These are phyloP conservation scores for Paecilomyces formosus DNA, from an alignment of 2,329 filamentous ascomycete species.

Conservation along the genomic window DNA sequence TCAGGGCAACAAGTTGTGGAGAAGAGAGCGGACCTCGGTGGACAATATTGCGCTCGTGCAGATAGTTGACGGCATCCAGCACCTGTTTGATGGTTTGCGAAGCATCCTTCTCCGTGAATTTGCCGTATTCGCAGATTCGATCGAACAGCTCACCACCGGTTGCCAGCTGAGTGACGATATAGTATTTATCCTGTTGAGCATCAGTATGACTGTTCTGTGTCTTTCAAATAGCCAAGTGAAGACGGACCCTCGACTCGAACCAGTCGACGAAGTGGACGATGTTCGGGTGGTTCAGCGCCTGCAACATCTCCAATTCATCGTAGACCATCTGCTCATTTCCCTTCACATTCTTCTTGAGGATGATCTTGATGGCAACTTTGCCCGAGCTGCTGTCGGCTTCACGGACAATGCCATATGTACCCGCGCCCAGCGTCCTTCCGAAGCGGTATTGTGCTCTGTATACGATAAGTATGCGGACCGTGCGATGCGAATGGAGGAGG, in stretches of 20 bases:
- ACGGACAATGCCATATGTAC: constrained; percentile 96
- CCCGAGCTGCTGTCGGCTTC: constrained; percentile 80
- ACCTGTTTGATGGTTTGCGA: constrained; percentile 94
- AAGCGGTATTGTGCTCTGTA: constrained; percentile 78
- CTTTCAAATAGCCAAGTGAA: neutral
- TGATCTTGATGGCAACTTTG: constrained; percentile 96
- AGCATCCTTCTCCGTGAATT: constrained; percentile 97
- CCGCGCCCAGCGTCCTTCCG: constrained; percentile 86
- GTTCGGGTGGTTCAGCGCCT: constrained; percentile 83
- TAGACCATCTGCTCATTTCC: constrained; percentile 98
- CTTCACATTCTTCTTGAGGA: constrained; percentile 98
- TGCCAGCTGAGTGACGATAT: constrained; percentile 94
- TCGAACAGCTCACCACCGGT: constrained; percentile 96
- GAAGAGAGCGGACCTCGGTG: constrained; percentile 65
- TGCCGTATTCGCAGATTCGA: constrained; percentile 94
- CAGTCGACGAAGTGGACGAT: constrained; percentile 98
- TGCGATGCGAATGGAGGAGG: constrained; percentile 1
- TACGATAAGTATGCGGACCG: constrained; percentile 6
- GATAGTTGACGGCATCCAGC: constrained; percentile 84
- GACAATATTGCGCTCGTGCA: constrained; percentile 90
- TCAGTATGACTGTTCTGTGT: constrained; percentile 6
- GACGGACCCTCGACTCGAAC: constrained; percentile 88
- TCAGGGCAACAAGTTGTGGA: neutral
- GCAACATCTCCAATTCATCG: constrained; percentile 90
- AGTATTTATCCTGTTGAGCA: constrained; percentile 81